Evolutionary conservation across 139 green algal species (phyloP), one percentile per base, ranked within the genome.

Genomic region (Chlamydomonas sp.): DNA sequence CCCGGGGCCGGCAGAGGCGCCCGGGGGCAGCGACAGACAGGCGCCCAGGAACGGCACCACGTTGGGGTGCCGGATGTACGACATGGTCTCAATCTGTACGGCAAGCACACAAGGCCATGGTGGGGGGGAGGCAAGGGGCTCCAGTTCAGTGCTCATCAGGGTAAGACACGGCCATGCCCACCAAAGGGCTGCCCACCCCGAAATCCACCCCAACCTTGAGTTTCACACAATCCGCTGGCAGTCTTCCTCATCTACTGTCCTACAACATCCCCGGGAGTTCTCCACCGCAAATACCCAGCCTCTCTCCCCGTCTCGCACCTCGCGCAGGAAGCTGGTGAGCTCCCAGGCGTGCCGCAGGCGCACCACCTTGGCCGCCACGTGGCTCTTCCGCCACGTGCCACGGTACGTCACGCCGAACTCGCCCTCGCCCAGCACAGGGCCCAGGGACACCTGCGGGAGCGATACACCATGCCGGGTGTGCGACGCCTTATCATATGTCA

Each of bases 371-470:
- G 96, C 92, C 3, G 96, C 90, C 64, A 96, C 94, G 17, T 92
- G 73, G 4, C 91, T 94, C 59, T 96, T 95, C 20, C 95, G 91
- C 95, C 96, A 98, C 4, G 62, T 89, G 10, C 89, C 95, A 17
- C 84, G 77, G 91, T 97, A 95, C 3, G 96, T 98, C 10, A 89
- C 91, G 18, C 96, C 96, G 92, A 98, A 98, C 12, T 92, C 90
- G 61, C 96, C 96, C 81, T 95, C 66, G 3, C 96, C 96, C 57
- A 98, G 85, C 16, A 92, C 74, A 2, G 85, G 76, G 0, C 95
- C 95, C 61, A 97, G 20, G 59, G 90, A 68, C 20, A 97, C 88
- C 93, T 96, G 84, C n/a, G 78, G 10, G 31, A 49, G 61, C 57
- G 59, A 89, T n/a, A 82, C 10, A 58, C 18, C 79, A 73, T 75